Conservation (phyloP, 768 basidiomycete genomes). For the Clitopilus passeckerianus region DNA sequence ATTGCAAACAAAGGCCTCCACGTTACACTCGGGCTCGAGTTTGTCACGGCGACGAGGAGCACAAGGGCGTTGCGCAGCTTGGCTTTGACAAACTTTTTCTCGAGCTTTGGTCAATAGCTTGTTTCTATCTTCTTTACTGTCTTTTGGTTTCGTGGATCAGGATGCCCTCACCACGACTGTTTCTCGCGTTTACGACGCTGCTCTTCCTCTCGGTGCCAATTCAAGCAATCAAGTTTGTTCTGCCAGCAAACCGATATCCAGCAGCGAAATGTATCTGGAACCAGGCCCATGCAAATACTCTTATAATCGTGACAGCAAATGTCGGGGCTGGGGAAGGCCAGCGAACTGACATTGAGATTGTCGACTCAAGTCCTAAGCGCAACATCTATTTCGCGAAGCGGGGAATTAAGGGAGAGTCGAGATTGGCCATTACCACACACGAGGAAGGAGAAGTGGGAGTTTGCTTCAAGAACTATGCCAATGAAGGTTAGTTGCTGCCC, state of each 20-base stretch:
- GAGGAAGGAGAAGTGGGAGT: constrained; percentile 93
- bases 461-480: constrained; percentile 83
- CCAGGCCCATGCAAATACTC: constrained; percentile 74
- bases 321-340: constrained; percentile 72
- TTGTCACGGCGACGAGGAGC: not conserved
- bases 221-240: constrained; percentile 79
- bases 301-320: constrained; percentile 96
- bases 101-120: not conserved
- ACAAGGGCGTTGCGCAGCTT: not conserved
- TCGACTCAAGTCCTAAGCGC: constrained; percentile 79
- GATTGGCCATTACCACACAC: constrained; percentile 92
- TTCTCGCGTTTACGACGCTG: constrained; percentile 19
- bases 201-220: constrained; percentile 23
- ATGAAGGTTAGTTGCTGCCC: constrained; percentile 52
- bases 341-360: constrained; percentile 89
- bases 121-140: constrained; percentile 11
- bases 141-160: not conserved
- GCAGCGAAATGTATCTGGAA: constrained; percentile 93
- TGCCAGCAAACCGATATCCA: constrained; percentile 71
- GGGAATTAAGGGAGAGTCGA: constrained; percentile 84
- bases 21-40: not conserved
- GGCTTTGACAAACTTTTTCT: not conserved
- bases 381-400: constrained; percentile 91
- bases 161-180: constrained; percentile 18
- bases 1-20: not conserved